Percentiles rank a stretch among this genome's conserved stretches.
Conservation (phyloP, 2,329 filamentous ascomycete species). For the Graphium sp. region DNA sequence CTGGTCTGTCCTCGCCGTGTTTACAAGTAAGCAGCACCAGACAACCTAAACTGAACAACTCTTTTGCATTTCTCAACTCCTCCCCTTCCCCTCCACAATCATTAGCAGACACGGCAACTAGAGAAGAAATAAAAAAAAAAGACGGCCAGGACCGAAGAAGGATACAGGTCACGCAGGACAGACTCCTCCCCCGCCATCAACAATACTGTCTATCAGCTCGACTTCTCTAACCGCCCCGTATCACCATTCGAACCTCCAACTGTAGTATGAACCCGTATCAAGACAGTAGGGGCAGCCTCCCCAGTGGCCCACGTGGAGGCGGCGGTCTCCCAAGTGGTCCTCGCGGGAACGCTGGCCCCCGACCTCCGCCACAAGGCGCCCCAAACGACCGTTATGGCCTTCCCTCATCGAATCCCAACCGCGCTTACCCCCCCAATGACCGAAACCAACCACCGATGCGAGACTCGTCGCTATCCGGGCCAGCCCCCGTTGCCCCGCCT, state of each 20-base stretch:
- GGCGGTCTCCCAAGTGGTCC: conserved; percentile 17
- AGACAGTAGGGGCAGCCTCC: conserved; percentile 4
- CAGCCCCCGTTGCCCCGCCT: too few species aligned
- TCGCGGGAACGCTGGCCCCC: conserved; percentile 7
- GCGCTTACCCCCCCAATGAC: conserved; percentile 3
- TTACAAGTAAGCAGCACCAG: too few species aligned
- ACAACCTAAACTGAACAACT: too few species aligned
- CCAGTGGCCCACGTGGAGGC: conserved; percentile 14
- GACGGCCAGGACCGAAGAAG: too few species aligned
- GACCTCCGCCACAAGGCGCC: conserved; percentile 1
- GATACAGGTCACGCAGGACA: conserved; percentile 21
- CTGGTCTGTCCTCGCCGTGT: too few species aligned
- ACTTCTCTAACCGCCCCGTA: not conserved
- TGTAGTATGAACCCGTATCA: conserved; percentile 4
- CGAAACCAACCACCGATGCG: conserved; percentile 7
- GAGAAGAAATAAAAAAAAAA: too few species aligned
- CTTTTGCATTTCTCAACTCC: too few species aligned
- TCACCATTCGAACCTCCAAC: conserved; percentile 1
- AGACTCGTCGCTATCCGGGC: conserved; percentile 3
- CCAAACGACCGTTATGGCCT: too few species aligned
- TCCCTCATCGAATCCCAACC: too few species aligned
- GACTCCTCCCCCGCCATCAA: not conserved
- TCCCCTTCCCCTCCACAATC: too few species aligned
- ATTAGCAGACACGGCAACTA: too few species aligned
- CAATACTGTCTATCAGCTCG: not conserved